phyloP scores from a whole-genome alignment of 768 basidiomycete genomes.

The Suillus plorans region DNA sequence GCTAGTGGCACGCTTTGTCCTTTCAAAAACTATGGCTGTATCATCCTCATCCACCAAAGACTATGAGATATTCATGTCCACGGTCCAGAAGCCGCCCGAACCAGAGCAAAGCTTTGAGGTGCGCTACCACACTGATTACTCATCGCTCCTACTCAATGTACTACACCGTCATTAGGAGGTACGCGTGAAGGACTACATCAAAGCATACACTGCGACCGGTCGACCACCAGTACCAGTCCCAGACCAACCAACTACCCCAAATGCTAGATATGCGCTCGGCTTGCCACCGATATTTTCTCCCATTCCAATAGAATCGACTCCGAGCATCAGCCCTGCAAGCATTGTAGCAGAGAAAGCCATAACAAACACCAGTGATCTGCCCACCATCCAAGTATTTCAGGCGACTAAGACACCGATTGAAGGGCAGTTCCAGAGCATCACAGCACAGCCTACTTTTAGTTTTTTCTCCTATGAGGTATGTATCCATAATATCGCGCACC shows the following conservation, averaged over 20 bases:
- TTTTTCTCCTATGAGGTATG: slow-evolving; percentile 45
- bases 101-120: slow-evolving; percentile 31
- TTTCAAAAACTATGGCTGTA: neutral
- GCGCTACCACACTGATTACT: neutral
- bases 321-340: slow-evolving; percentile 4
- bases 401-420: slow-evolving; percentile 18
- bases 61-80: neutral
- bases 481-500: slow-evolving; percentile 10
- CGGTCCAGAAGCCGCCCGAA: slow-evolving; percentile 4
- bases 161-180: slow-evolving; percentile 43
- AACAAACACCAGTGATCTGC: slow-evolving; percentile 16
- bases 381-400: slow-evolving; percentile 25
- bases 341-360: neutral
- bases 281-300: slow-evolving; percentile 56
- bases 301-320: slow-evolving; percentile 12
- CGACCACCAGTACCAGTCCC: slow-evolving; percentile 50
- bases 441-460: slow-evolving; percentile 35
- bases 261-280: slow-evolving; percentile 43
- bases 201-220: slow-evolving; percentile 46
- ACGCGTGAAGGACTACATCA: slow-evolving; percentile 54
- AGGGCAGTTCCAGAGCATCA: slow-evolving; percentile 39
- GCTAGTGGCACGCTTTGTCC: neutral
- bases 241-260: slow-evolving; percentile 42
- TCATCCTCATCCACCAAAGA: neutral
- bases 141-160: neutral